Conservation (phyloP, 331 rosid genomes). For the Rosa hybrid region DNA sequence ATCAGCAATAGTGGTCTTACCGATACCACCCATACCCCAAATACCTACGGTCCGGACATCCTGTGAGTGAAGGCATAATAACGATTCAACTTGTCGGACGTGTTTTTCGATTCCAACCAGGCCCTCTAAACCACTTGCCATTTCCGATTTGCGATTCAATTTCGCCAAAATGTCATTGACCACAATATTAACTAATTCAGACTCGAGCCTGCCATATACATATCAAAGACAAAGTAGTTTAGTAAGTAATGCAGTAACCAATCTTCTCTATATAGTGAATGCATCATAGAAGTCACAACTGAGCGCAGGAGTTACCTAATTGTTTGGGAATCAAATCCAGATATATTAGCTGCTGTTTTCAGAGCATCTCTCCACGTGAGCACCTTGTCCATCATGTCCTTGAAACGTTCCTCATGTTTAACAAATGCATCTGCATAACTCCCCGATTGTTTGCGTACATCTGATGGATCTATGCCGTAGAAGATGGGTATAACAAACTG, state of each 20-base stretch:
- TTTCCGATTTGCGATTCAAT: not conserved
- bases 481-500: not conserved
- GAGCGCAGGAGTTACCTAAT: not conserved
- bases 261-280: too few relatives aligned
- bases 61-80: not conserved
- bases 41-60: not conserved
- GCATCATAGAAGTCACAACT: not conserved
- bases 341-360: not conserved
- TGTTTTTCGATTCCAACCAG: not conserved
- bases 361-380: not conserved
- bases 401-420: not conserved
- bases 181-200: not conserved
- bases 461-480: not conserved
- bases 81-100: not conserved
- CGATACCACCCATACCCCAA: not conserved
- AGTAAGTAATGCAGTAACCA: not conserved
- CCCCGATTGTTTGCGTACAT: not conserved
- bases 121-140: not conserved
- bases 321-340: not conserved
- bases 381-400: not conserved
- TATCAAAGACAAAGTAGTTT: too few relatives aligned
- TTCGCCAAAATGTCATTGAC: not conserved
- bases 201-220: not conserved
- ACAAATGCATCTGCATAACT: not conserved
- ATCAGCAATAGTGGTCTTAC: not conserved